phyloP scores from a whole-genome alignment of 495 filamentous ascomycete genomes.

The Penicillium maclennaniae region DNA sequence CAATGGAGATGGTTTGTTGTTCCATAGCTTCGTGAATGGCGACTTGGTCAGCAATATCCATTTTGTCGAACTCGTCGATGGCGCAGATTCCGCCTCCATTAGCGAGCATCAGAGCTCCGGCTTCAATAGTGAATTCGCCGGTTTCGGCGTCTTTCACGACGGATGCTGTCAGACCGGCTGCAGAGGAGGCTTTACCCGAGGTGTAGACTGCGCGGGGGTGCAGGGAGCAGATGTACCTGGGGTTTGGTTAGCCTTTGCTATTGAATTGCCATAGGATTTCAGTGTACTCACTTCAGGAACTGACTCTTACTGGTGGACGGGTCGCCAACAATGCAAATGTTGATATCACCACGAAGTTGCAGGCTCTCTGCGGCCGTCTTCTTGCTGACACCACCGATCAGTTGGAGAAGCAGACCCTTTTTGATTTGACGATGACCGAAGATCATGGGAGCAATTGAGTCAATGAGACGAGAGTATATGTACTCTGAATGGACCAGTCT shows the following conservation, averaged over 20 bases:
- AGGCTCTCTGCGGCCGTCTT: conserved; percentile 79
- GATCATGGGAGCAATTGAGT: conserved; percentile 94
- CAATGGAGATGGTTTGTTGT: conserved; percentile 99
- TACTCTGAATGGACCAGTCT: conserved; percentile 91
- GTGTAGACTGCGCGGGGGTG: conserved; percentile 96
- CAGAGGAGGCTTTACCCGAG: conserved; percentile 95
- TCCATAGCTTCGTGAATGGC: conserved; percentile 99
- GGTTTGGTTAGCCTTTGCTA: conserved; percentile 4
- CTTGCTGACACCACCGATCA: conserved; percentile 91
- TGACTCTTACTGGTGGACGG: conserved; percentile 98
- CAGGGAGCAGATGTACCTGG: conserved; percentile 84
- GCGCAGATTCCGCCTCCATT: conserved; percentile 79
- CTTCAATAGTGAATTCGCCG: conserved; percentile 98
- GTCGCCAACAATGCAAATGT: conserved; percentile 97
- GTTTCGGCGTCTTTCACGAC: conserved; percentile 98
- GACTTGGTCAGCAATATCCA: conserved; percentile 97
- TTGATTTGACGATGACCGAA: conserved; percentile 98
- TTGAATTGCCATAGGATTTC: neutral
- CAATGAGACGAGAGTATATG: conserved; percentile 89
- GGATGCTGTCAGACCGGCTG: conserved; percentile 94
- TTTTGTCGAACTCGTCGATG: conserved; percentile 99
- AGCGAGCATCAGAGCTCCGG: conserved; percentile 95
- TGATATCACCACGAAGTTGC: conserved; percentile 93
- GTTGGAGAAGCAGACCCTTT: conserved; percentile 89
- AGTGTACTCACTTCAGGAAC: conserved; percentile 73